Conservation (phyloP, 805 yeast genomes). For the Scheffersomyces lignosus region DNA sequence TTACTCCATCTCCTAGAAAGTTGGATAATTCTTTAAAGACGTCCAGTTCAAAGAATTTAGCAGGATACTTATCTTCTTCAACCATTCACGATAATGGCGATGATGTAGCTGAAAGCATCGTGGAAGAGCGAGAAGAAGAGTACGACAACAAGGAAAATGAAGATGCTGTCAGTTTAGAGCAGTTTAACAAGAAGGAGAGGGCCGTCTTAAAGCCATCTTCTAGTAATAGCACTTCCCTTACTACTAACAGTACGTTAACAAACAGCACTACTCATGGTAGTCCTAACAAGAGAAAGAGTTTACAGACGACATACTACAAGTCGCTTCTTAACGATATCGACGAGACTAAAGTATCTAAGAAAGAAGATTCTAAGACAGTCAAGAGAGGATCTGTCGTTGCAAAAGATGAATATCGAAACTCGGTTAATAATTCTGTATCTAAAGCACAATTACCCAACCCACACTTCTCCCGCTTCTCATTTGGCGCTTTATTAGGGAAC, state of each 20-base stretch:
- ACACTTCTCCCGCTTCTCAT: conserved; percentile 41
- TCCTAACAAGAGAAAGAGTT: background rate
- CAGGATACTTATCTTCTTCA: conserved; percentile 13
- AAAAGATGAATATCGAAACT: conserved; percentile 7
- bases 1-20: conserved; percentile 12
- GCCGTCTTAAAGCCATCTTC: conserved; percentile 2
- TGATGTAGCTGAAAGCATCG: background rate
- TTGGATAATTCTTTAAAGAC: conserved; percentile 29
- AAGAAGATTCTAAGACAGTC: conserved; percentile 2
- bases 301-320: conserved; percentile 7
- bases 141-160: conserved; percentile 12
- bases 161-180: conserved; percentile 12
- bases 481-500: conserved; percentile 30
- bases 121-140: conserved; percentile 2
- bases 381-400: conserved; percentile 1
- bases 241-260: conserved; percentile 2
- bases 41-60: conserved; percentile 35
- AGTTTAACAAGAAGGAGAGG: conserved; percentile 14
- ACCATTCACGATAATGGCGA: conserved; percentile 2
- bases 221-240: background rate
- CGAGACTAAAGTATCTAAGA: conserved; percentile 11
- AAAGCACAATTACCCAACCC: conserved; percentile 40
- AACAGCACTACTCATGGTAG: conserved; percentile 4
- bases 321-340: conserved; percentile 23
- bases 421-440: conserved; percentile 1